Conservation (phyloP, 768 basidiomycete genomes). For the Suillus variegatus region DNA sequence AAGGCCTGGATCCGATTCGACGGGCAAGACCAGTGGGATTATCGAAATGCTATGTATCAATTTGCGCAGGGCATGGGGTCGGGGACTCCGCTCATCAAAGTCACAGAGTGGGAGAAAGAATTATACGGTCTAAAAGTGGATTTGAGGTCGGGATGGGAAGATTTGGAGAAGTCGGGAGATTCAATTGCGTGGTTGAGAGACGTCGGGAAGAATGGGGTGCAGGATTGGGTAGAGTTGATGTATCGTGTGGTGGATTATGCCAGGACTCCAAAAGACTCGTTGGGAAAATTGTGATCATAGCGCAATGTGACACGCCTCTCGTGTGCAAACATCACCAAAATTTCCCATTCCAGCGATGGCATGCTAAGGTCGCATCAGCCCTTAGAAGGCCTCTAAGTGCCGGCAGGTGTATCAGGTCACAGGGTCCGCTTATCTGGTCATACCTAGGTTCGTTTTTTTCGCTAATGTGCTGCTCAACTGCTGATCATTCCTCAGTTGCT, state of each 20-base stretch:
- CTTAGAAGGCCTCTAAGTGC: not conserved
- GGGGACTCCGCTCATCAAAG: conserved; percentile 33
- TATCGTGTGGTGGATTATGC: conserved; percentile 33
- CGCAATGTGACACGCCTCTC: not conserved
- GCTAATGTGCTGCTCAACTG: too few species aligned
- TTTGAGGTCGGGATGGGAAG: conserved; percentile 59
- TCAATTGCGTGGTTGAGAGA: conserved; percentile 61
- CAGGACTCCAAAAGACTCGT: conserved; percentile 8
- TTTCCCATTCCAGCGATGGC: not conserved
- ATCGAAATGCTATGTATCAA: conserved; percentile 58
- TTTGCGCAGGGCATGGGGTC: conserved; percentile 40
- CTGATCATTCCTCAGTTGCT: too few species aligned
- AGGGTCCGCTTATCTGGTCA: not conserved
- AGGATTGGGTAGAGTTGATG: conserved; percentile 65
- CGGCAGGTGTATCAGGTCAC: not conserved
- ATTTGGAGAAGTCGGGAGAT: conserved; percentile 55
- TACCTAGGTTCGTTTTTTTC: not conserved
- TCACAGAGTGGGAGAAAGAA: conserved; percentile 59
- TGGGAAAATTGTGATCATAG: not conserved
- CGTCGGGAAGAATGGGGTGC: conserved; percentile 55
- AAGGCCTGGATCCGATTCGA: conserved; percentile 59
- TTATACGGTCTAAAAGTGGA: conserved; percentile 49
- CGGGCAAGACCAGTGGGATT: conserved; percentile 61
- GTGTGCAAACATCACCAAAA: not conserved
- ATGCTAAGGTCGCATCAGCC: not conserved